phyloP scores from a whole-genome alignment of 768 basidiomycete genomes.

The Mycena galericulata region DNA sequence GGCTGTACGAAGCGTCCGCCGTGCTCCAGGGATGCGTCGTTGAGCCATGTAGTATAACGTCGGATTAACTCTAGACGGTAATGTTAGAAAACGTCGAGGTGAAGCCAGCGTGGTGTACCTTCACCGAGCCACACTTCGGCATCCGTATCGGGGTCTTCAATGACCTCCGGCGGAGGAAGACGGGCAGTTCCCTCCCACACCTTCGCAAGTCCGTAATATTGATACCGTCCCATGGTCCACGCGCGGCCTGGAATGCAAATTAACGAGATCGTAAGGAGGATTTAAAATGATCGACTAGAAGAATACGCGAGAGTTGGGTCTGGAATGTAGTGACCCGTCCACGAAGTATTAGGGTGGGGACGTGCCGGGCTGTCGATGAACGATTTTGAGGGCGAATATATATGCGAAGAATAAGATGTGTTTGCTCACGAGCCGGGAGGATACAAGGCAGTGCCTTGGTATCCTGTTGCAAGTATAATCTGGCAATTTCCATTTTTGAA shows the following conservation, averaged over 20 bases:
- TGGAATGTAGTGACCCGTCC: slow-evolving; percentile 44
- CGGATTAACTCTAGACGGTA: neutral
- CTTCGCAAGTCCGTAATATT: slow-evolving; percentile 37
- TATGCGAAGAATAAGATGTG: neutral
- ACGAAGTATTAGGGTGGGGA: slow-evolving; percentile 29
- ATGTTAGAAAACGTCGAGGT: neutral
- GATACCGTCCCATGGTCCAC: slow-evolving; percentile 36
- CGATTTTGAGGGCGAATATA: too few relatives aligned
- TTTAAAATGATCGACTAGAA: neutral
- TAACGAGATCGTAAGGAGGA: neutral
- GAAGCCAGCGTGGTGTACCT: neutral
- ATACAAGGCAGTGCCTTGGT: neutral
- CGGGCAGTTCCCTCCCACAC: slow-evolving; percentile 38
- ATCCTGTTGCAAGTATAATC: slow-evolving; percentile 28
- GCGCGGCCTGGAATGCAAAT: slow-evolving; percentile 25
- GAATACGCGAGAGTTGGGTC: slow-evolving; percentile 47
- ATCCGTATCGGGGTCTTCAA: neutral
- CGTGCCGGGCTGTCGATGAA: neutral
- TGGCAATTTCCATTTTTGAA: neutral
- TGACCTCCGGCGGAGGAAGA: neutral
- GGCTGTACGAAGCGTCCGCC: slow-evolving; percentile 26
- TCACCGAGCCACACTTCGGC: slow-evolving; percentile 17
- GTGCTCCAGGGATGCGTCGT: slow-evolving; percentile 20
- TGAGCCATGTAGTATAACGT: slow-evolving; percentile 22
- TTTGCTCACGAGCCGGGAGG: slow-evolving; percentile 11